These are phyloP conservation scores for Ascochyta fabae DNA, from an alignment of 2,329 filamentous ascomycete genomes.

Conservation along the genomic window DNA sequence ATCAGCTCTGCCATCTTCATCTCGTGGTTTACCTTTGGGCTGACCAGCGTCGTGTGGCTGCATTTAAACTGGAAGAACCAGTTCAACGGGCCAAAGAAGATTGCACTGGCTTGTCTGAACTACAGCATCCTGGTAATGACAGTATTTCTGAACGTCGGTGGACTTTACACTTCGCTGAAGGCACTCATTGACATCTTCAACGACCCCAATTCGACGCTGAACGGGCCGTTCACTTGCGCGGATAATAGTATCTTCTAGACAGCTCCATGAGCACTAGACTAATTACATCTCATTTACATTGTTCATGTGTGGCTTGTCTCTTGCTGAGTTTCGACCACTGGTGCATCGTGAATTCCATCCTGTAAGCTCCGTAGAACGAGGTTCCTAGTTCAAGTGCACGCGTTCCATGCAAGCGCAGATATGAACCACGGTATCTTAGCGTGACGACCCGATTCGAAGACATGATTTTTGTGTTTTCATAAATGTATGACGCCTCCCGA, in stretches of 20 bases:
- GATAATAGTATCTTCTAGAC: conserved; percentile 40
- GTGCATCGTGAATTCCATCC: not conserved
- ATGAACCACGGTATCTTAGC: no score
- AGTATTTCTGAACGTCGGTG: conserved; percentile 34
- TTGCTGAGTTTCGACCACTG: not conserved
- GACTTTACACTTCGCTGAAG: conserved; percentile 36
- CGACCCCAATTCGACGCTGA: conserved; percentile 31
- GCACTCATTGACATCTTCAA: conserved; percentile 39
- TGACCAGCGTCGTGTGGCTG: conserved; percentile 56
- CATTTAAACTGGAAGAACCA: conserved; percentile 53
- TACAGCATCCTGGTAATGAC: conserved; percentile 48
- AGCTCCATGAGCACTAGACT: not conserved
- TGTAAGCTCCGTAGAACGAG: not conserved
- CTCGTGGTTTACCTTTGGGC: conserved; percentile 68
- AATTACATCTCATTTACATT: conserved; percentile 3
- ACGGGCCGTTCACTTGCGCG: conserved; percentile 38
- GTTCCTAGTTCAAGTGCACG: not conserved
- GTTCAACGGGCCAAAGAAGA: conserved; percentile 47
- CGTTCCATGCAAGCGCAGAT: not conserved
- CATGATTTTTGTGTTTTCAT: no score
- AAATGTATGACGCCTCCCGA: no score
- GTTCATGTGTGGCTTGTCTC: not conserved
- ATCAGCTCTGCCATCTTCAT: conserved; percentile 65
- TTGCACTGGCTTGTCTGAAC: conserved; percentile 54
- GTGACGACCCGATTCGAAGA: no score